Percentiles rank a stretch among this genome's conserved stretches.
These are phyloP conservation scores for Bodo saltans DNA, from an alignment of 78 protist species.

Conservation along the genomic window DNA sequence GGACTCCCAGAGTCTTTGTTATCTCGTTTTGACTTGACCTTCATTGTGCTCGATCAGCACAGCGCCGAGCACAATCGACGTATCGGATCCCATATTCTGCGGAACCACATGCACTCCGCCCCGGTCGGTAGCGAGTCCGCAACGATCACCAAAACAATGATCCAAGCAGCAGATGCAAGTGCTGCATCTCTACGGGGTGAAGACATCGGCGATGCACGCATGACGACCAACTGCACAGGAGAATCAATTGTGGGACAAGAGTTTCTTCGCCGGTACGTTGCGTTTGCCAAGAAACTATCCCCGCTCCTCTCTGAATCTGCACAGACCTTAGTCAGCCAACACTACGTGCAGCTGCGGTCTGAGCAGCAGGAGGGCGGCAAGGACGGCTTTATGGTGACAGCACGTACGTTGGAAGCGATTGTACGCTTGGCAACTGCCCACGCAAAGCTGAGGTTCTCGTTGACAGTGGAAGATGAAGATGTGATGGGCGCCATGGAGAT, in stretches of 20 bases:
- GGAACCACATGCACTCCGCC: slow-evolving; percentile 65
- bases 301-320: slow-evolving; percentile 65
- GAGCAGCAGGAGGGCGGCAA: slow-evolving; percentile 7
- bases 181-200: not conserved
- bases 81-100: slow-evolving; percentile 79
- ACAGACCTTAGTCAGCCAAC: not conserved
- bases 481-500: slow-evolving; percentile 28
- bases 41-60: slow-evolving; percentile 85
- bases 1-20: slow-evolving; percentile 97
- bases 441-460: slow-evolving; percentile 83
- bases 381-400: slow-evolving; percentile 84
- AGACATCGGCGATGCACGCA: not conserved
- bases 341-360: slow-evolving; percentile 44
- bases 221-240: not conserved
- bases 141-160: not conserved
- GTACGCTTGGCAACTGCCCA: slow-evolving; percentile 93
- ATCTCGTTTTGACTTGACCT: slow-evolving; percentile 98
- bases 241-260: slow-evolving; percentile 35
- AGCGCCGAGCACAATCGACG: slow-evolving; percentile 52
- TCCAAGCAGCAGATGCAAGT: not conserved
- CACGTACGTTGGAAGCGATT: slow-evolving; percentile 94
- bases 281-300: slow-evolving; percentile 36
- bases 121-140: not conserved
- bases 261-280: slow-evolving; percentile 71
- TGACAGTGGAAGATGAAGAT: slow-evolving; percentile 31